Evolutionary conservation across 2,329 filamentous ascomycete species (phyloP), one percentile per base, ranked within the genome.

Genomic region (Hypoxylon sp.): DNA sequence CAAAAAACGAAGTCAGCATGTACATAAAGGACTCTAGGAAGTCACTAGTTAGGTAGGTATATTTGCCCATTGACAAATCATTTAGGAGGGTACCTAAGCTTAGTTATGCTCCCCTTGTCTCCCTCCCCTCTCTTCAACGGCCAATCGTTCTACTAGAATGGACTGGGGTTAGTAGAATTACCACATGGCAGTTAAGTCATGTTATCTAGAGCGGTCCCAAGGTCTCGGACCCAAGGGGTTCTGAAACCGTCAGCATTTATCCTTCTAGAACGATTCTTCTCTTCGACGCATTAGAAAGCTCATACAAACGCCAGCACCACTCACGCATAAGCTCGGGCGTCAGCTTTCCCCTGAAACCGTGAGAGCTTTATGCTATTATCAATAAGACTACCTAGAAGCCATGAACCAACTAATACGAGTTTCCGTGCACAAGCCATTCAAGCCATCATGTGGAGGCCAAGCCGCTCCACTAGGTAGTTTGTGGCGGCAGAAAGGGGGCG

Each of bases 61-160:
- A 19, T 44, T 47, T 22, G 17, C 19, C 54, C 50, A 51, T 60
- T 60, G 63, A 60, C 51, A 60, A 65, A 51, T 65, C 24, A 54
- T 11, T 58, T 33, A 42, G 50, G 35, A 44, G 31, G 31, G 42
- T 59, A n/a, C n/a, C n/a, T n/a, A 65, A 65, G 62, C 62, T 26
- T 44, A 14, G 19, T 51, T 29, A 53, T 46, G 24, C 48, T 26
- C 52, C 47, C 57, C 57, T 24, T 60, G 57, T 35, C 19, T 46
- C 46, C 35, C 24, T 44, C 19, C 14, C 37, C 17, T 17, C 26
- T 26, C 26, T 1, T 26, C 35, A 14, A 57, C 13, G 26, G 14
- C 53, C 46, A 57, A 47, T 52, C 51, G 31, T 26, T 35, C 50
- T 47, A 33, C 50, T 39, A 44, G 54, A 39, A 62, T 24, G 26